These are phyloP conservation scores for Wickerhamomyces chambardii DNA, from an alignment of 805 yeast genomes.

Conservation along the genomic window DNA sequence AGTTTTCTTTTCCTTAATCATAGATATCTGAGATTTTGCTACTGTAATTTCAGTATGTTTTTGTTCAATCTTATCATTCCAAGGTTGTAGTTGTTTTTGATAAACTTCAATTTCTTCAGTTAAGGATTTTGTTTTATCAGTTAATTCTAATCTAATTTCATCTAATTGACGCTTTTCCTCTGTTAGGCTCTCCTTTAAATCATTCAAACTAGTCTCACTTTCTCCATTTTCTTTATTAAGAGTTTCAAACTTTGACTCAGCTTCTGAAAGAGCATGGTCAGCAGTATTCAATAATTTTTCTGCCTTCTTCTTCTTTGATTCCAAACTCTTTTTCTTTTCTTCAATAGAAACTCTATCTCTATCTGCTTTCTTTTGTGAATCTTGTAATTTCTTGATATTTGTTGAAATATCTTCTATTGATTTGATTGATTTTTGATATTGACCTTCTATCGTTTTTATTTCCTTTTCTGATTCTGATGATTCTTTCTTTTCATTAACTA, in stretches of 20 bases:
- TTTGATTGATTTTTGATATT: constrained; percentile 17
- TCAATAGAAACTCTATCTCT: constrained; percentile 60
- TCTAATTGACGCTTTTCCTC: constrained; percentile 51
- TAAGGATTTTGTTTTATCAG: constrained; percentile 64
- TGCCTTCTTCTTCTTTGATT: constrained; percentile 47
- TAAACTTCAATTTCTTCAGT: constrained; percentile 54
- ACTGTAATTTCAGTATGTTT: constrained; percentile 58
- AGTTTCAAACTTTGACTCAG: constrained; percentile 35
- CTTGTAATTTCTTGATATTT: constrained; percentile 23
- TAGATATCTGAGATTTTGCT: constrained; percentile 55
- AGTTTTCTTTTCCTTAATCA: constrained; percentile 38
- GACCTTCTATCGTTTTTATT: constrained; percentile 20
- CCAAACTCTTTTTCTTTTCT: constrained; percentile 66
- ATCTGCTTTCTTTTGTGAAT: constrained; percentile 33
- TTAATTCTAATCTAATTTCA: constrained; percentile 53
- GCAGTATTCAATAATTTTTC: constrained; percentile 44
- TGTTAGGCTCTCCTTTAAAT: constrained; percentile 34
- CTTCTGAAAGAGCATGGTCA: constrained; percentile 31
- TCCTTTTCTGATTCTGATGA: constrained; percentile 30
- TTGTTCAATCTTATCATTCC: constrained; percentile 59
- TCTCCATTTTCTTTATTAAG: constrained; percentile 35
- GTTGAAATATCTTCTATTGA: constrained; percentile 14
- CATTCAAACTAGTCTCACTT: constrained; percentile 33
- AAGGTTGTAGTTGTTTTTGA: constrained; percentile 71
- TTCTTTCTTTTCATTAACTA: constrained; percentile 33